Base-by-base conservation (phyloP, 2,329 filamentous ascomycete genomes). In the Pseudocercospora fuligena region DNA sequence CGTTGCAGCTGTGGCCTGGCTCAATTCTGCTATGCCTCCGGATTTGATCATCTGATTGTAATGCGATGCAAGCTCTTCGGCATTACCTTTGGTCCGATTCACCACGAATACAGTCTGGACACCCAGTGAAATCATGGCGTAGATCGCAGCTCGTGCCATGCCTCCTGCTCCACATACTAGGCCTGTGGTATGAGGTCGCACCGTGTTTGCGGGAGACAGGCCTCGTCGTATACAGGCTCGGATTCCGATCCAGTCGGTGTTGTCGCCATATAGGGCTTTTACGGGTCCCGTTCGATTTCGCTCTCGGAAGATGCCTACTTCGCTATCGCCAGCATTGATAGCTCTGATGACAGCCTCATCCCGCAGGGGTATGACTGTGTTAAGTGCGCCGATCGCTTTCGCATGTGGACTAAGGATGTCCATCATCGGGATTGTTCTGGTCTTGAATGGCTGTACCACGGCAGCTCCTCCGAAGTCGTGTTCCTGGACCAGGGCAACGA, bases 201-300 rank as follows among this genome's bases (percentile, higher is more conserved):
- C 84, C 0, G 85, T 84, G 67, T 88, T 88, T 3, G 90, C 89
- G 0, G 91, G 91, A 0, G 91, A 93, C 1, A 93, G 81, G 1
- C 90, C 90, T 33, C 90, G 84, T 5, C 89, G 85, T 49, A 94
- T 86, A 74, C 90, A 93, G 2, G 89, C 90, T 61, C 89, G 83
- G 49, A 94, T 91, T 5, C 91, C 91, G 36, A 93, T 90, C 89
- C 91, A 94, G 76, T 94, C 91, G 0, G 91, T 93, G 66, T 94
- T 94, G 66, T 93, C 90, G 1, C 91, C 92, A 69, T 92, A 92
- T 0, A 93, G 82, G 0, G 89, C 90, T 68, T 86, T 86, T 6
- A 92, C 86, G 0, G 88, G 86, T 0, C 91, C 90, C 1, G 88
- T 84, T 51, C 87, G 84, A 68, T 89, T 89, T 66, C 89, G 84